Evolutionary conservation across 352 stramenopile species (phyloP).

Genomic region (Peronospora tabacina): DNA sequence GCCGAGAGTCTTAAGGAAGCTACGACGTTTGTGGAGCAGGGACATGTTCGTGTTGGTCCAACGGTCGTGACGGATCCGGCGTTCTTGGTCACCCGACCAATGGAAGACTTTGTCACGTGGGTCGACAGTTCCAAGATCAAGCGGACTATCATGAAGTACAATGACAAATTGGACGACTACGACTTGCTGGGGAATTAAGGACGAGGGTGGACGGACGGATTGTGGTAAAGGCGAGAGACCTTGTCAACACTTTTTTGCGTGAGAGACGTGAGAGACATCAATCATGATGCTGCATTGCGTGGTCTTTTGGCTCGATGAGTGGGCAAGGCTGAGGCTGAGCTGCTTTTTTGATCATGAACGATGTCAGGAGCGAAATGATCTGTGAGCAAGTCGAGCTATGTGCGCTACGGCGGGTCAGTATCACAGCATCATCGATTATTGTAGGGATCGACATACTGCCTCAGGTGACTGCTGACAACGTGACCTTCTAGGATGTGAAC

Average conservation of each 20-base stretch:
- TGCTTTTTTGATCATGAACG: slow-evolving; percentile 29
- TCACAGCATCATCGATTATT: too few species aligned
- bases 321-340: slow-evolving; percentile 11
- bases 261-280: too few species aligned
- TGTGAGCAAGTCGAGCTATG: too few species aligned
- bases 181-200: slow-evolving; percentile 94
- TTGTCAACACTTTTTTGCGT: too few species aligned
- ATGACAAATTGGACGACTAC: slow-evolving; percentile 99
- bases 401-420: too few species aligned
- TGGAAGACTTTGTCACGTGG: slow-evolving; percentile 99
- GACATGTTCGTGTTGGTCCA: slow-evolving; percentile 92
- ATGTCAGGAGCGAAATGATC: too few species aligned
- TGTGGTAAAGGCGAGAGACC: too few species aligned
- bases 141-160: slow-evolving; percentile 97
- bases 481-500: too few species aligned
- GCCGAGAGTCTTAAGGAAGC: slow-evolving; percentile 96
- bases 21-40: slow-evolving; percentile 96
- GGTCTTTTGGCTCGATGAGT: too few species aligned
- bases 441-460: too few species aligned
- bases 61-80: slow-evolving; percentile 92
- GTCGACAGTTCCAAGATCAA: slow-evolving; percentile 97
- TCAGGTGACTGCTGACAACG: too few species aligned
- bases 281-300: too few species aligned
- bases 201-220: background rate
- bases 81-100: slow-evolving; percentile 95